Base-by-base conservation (phyloP, 2,329 filamentous ascomycete species). In the Sporothrix luriei region DNA sequence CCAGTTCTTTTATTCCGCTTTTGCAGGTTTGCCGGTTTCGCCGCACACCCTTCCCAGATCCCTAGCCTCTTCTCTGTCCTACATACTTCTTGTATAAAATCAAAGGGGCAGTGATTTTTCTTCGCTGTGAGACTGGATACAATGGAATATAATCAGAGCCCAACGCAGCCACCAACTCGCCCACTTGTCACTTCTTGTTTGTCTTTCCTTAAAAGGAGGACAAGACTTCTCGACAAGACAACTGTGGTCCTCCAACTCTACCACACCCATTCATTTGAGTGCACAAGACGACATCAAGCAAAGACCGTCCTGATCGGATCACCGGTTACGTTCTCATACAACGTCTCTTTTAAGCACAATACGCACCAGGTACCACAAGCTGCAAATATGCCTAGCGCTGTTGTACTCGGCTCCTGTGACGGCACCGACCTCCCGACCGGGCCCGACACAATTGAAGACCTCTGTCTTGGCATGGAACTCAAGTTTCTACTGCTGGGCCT, bases 401-500 rank as follows among this genome's bases (percentile, higher is more conserved):
- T 69, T 61, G 38, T 24, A 3, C 11, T 38, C 29, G 40, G 9
- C 9, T 3, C 26, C n/a, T 49, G 46, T 33, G 52, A 40, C 54
- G 43, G 16, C 43, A 38, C 24, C 46, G 29, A 40, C n/a, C 51
- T 29, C 13, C 38, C 51, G 9, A 46, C 57, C 4, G 65, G 67
- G 0, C 69, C 68, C 7, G 76, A 76, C 64, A 68, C 49, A 9
- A 71, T 69, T 7, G 73, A 74, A 10, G 72, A 73, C 33, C 57
- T 76, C 3, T 74, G 75, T 10, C 68, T 77, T 13, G 78, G 76
- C 10, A 72, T 79, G n/a, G 78, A 79, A 69, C 70, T 78, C 64
- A 79, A 79, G 70, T 76, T 78, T 70, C 70, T 79, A 16, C 66
- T 77, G 43, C 74, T 77, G 7, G 74, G 77, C 4, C 72, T 77